A percentile compares a stretch with the other conserved stretches of the same genome.
Conservation (phyloP, 2,329 filamentous ascomycete genomes). For the Sarocladium strictum region DNA sequence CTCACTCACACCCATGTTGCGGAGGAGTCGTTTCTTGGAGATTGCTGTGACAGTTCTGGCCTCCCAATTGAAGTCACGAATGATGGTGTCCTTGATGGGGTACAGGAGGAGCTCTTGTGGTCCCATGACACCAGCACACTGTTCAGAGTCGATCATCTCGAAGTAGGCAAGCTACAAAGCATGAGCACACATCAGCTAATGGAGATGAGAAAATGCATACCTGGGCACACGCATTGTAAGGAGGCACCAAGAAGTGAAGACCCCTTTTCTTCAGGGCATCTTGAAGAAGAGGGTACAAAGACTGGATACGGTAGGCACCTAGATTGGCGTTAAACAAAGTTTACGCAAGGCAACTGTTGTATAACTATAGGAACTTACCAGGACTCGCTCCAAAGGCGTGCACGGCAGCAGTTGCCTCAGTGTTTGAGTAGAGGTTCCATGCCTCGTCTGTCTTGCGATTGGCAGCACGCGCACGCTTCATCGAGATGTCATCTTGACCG, state of each 20-base stretch:
- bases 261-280: slow-evolving; percentile 61
- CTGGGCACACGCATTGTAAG: slow-evolving; percentile 83
- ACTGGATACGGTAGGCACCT: slow-evolving; percentile 67
- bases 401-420: slow-evolving; percentile 75
- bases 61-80: slow-evolving; percentile 61
- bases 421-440: slow-evolving; percentile 81
- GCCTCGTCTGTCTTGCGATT: slow-evolving; percentile 69
- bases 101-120: slow-evolving; percentile 82
- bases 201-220: slow-evolving; percentile 38
- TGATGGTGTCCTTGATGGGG: slow-evolving; percentile 72
- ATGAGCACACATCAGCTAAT: slow-evolving; percentile 14
- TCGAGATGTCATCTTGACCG: slow-evolving; percentile 65
- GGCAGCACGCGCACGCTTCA: slow-evolving; percentile 59
- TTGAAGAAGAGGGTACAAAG: slow-evolving; percentile 73
- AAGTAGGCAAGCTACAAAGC: slow-evolving; percentile 66
- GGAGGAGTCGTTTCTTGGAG: slow-evolving; percentile 65
- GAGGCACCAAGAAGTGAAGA: slow-evolving; percentile 74
- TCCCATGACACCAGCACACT: slow-evolving; percentile 74
- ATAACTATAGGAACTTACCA: slow-evolving; percentile 44
- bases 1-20: slow-evolving; percentile 58
- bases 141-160: slow-evolving; percentile 58
- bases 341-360: no score
- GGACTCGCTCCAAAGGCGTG: slow-evolving; percentile 74
- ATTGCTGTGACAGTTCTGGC: slow-evolving; percentile 54
- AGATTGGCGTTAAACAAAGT: neutral